Conservation (phyloP, 1,139 yeast species). For the Geotrichum fermentans region DNA sequence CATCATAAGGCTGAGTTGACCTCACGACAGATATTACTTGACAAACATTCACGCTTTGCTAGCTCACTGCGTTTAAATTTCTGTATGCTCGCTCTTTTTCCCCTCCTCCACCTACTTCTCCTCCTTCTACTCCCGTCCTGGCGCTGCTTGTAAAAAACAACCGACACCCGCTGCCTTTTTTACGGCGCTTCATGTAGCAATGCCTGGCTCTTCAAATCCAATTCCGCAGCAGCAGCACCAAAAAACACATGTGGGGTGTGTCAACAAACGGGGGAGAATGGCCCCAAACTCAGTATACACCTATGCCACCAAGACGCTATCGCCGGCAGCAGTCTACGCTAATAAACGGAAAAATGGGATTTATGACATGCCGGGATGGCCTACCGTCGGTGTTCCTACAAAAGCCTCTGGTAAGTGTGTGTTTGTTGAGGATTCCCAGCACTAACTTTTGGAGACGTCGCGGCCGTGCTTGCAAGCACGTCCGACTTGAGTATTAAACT, state of each 20-base stretch:
- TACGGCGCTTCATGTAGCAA: no score
- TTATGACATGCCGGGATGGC: constrained; percentile 63
- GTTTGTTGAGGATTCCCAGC: background rate
- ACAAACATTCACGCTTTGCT: no score
- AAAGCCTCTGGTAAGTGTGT: constrained; percentile 27
- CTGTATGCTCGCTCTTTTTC: no score
- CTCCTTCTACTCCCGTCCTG: background rate
- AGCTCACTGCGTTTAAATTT: no score
- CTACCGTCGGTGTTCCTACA: constrained; percentile 60
- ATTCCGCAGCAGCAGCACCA: background rate
- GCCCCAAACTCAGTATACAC: background rate
- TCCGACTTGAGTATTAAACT: constrained; percentile 35
- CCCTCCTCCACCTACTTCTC: background rate
- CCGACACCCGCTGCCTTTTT: no score
- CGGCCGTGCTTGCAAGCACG: constrained; percentile 38
- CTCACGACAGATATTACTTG: no score
- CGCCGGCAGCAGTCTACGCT: constrained; percentile 54
- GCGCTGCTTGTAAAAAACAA: background rate
- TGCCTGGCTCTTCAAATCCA: background rate
- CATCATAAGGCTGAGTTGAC: no score
- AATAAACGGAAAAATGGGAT: constrained; percentile 74
- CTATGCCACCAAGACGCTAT: constrained; percentile 8
- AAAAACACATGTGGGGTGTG: no score
- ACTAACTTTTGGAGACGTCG: constrained; percentile 26
- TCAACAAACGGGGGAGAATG: background rate